Conservation (phyloP, 208 protist species). For the Porcisia hertigi region DNA sequence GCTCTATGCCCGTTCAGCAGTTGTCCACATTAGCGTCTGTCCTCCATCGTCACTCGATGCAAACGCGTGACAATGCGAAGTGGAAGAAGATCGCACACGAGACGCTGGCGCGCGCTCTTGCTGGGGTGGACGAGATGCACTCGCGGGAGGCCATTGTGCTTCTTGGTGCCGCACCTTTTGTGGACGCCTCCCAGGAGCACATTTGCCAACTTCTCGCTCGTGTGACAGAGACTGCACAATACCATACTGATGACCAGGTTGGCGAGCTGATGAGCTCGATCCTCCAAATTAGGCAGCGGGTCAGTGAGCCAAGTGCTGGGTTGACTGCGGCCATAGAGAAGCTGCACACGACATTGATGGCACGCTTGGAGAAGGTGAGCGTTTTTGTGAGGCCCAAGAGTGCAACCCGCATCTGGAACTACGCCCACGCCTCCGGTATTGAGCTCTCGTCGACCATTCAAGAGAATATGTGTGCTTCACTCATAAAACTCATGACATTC, state of each 20-base stretch:
- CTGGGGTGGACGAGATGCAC: constrained; percentile 57
- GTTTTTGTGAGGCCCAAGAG: constrained; percentile 31
- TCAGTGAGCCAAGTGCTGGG: constrained; percentile 27
- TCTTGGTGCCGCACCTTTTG: constrained; percentile 34
- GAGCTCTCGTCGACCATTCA: constrained; percentile 45
- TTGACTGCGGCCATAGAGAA: constrained; percentile 32
- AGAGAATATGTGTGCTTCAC: constrained; percentile 31
- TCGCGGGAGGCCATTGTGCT: constrained; percentile 75
- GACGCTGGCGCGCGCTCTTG: constrained; percentile 40
- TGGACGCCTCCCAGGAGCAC: constrained; percentile 45
- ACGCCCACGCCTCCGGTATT: constrained; percentile 20
- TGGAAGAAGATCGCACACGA: constrained; percentile 44
- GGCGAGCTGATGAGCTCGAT: constrained; percentile 48
- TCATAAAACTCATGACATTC: constrained; percentile 38
- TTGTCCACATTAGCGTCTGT: constrained; percentile 73
- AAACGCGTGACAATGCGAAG: constrained; percentile 31
- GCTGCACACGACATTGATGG: constrained; percentile 45
- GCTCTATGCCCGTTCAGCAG: constrained; percentile 68
- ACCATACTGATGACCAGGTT: constrained; percentile 75
- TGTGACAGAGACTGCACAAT: constrained; percentile 52
- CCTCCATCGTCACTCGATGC: constrained; percentile 37
- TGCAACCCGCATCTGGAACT: constrained; percentile 39
- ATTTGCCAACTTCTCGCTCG: constrained; percentile 51
- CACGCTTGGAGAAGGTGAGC: constrained; percentile 58
- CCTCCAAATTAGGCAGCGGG: constrained; percentile 18